Base-by-base conservation (phyloP, 2,329 filamentous ascomycete species). In the Cordyceps fumosorosea region DNA sequence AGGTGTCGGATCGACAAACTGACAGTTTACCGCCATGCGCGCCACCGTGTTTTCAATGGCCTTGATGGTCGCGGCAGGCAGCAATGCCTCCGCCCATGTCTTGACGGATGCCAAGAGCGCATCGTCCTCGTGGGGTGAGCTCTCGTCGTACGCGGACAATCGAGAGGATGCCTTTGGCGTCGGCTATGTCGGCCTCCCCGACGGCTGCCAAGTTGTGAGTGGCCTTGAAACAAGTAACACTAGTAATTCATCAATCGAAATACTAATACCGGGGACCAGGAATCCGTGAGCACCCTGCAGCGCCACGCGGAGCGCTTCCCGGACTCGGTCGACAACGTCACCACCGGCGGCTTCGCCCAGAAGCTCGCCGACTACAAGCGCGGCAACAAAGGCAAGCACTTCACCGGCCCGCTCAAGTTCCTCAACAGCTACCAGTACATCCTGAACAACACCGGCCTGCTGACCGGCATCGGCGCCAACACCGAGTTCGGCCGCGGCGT, bases 251-350 rank as follows among this genome's bases (percentile, higher is more conserved):
- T 1, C 16, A 14, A 14, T 22, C 12, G 11, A 42, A 34, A 12
- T 22, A 47, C 60, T 53, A 42, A 63, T 20, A 4, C 12, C 34
- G 5, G n/a, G 20, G 11, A 48, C 5, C 34, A 66, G 81, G 83
- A 68, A 71, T 84, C 60, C 3, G 65, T 64, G 78, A 81, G 63
- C 80, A 84, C 68, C 6, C 74, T 85, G 18, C 81, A 84, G 67
- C 76, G 83, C 32, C 83, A 85, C 69, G 79, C 80, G 0, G 74
- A 84, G 64, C 76, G 82, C 26, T 84, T 82, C 50, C 80, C 73
- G 20, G 73, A 71, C 63, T 72, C 72, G 32, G 75, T 82, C 64
- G 82, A 85, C 65, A 81, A 79, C 1, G 66, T 64, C 24, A 81
- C 80, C 65, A 77, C 83, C 64, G 74, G 75, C 51, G 67, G 71